Percentiles rank a stretch among this genome's conserved stretches.
Conservation (phyloP, 306 rosid genomes). For the Quercus robur region DNA sequence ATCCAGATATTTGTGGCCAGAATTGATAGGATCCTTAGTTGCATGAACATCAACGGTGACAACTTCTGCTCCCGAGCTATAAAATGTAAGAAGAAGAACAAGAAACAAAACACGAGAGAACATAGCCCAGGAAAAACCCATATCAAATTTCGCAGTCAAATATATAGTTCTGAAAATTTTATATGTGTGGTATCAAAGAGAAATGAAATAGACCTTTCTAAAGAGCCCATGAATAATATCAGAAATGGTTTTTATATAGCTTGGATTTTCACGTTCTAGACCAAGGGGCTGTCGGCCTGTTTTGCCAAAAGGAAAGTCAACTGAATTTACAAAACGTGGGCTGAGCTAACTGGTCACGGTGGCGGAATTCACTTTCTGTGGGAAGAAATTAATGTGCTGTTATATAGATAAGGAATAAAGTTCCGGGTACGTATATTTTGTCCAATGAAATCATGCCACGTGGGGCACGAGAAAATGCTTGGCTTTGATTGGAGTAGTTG, state of each 20-base stretch:
- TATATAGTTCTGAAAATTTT: not conserved
- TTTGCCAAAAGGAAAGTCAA: not conserved
- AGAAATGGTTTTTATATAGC: not conserved
- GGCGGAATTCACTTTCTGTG: not conserved
- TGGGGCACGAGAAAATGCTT: not conserved
- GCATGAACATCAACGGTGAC: constrained; percentile 59
- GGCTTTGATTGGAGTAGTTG: not conserved
- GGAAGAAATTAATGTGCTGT: not conserved
- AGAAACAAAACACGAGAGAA: constrained; percentile 21
- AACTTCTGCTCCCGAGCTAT: constrained; percentile 44
- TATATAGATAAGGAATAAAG: not conserved
- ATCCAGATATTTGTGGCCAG: constrained; percentile 67
- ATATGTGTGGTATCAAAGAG: not conserved
- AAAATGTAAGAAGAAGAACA: constrained; percentile 21
- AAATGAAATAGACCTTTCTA: constrained; percentile 23
- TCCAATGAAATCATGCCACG: not conserved
- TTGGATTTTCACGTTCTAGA: constrained; percentile 8
- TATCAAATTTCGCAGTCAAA: not conserved
- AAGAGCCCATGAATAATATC: constrained; percentile 28
- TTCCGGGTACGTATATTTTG: not conserved
- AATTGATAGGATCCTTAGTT: constrained; percentile 51
- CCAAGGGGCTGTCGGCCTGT: constrained; percentile 24
- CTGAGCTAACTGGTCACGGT: not conserved
- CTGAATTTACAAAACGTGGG: not conserved
- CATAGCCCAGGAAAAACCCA: constrained; percentile 30